A percentile compares a stretch with the other conserved stretches of the same genome.
phyloP scores from a whole-genome alignment of 1,139 yeast species.

The Taphrina communis region DNA sequence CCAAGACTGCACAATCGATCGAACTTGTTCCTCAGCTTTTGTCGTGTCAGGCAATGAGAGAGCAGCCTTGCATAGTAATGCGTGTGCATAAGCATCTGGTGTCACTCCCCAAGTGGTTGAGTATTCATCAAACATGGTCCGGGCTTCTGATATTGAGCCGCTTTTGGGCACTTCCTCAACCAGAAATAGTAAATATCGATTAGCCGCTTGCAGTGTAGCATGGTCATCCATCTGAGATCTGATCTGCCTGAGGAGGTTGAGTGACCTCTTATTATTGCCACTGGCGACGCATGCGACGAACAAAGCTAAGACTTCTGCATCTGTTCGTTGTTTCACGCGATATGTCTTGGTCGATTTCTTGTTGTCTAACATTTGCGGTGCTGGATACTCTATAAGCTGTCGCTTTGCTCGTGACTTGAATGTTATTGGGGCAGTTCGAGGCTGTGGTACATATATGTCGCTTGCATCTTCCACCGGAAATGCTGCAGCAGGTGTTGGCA shows the following conservation, averaged over 20 bases:
- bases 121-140: constrained; percentile 46
- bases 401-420: neutral
- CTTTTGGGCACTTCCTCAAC: constrained; percentile 52
- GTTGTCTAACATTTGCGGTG: constrained; percentile 17
- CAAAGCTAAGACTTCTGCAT: constrained; percentile 49
- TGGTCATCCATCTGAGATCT: constrained; percentile 51
- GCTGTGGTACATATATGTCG: neutral
- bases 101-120: constrained; percentile 48
- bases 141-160: constrained; percentile 49
- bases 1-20: constrained; percentile 43
- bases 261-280: constrained; percentile 71
- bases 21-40: constrained; percentile 48
- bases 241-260: constrained; percentile 17
- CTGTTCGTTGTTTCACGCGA: constrained; percentile 3
- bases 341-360: constrained; percentile 9
- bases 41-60: constrained; percentile 49
- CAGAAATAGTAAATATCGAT: constrained; percentile 58
- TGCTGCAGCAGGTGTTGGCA: constrained; percentile 4
- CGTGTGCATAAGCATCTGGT: constrained; percentile 47
- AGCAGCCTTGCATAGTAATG: constrained; percentile 49
- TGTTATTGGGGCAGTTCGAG: neutral
- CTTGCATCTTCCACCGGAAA: constrained; percentile 12
- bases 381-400: constrained; percentile 14
- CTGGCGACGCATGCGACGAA: constrained; percentile 79
- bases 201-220: constrained; percentile 57